Evolutionary conservation across 495 filamentous ascomycete species (phyloP).

Genomic region (Trichocladium antarcticum): DNA sequence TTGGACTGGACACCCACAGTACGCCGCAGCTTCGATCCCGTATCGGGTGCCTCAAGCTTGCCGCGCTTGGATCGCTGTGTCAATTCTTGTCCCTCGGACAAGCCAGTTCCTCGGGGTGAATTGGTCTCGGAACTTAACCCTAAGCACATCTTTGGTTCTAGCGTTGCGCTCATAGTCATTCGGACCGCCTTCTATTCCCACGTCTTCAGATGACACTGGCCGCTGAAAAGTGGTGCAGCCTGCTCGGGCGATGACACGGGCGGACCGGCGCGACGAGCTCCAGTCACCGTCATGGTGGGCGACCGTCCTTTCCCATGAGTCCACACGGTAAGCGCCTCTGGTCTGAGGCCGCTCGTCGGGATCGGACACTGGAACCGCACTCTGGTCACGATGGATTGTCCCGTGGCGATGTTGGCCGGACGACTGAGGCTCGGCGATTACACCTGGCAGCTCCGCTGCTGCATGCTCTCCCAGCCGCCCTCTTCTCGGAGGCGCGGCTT

Average conservation of each 20-base stretch:
- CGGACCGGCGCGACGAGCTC: conserved; percentile 35
- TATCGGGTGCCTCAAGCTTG: conserved; percentile 30
- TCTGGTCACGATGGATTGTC: conserved; percentile 46
- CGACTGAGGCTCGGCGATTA: conserved; percentile 7
- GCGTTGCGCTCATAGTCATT: conserved; percentile 39
- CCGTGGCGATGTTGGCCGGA: conserved; percentile 29
- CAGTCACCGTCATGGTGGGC: conserved; percentile 34
- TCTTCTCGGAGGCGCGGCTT: neutral
- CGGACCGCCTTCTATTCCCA: conserved; percentile 31
- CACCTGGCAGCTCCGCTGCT: conserved; percentile 21
- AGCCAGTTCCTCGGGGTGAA: conserved; percentile 37
- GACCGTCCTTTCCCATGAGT: conserved; percentile 46
- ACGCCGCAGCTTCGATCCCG: conserved; percentile 32
- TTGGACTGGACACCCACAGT: conserved; percentile 20
- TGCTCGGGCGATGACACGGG: conserved; percentile 18
- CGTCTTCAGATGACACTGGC: conserved; percentile 13
- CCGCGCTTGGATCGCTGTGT: conserved; percentile 26
- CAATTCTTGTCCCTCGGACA: conserved; percentile 7
- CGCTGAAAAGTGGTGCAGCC: conserved; percentile 35
- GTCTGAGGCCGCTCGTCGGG: conserved; percentile 52
- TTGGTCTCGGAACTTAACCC: conserved; percentile 69
- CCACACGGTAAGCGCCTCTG: conserved; percentile 52
- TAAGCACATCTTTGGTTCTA: conserved; percentile 51
- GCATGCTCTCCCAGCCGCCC: conserved; percentile 13
- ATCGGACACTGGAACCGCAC: conserved; percentile 46